Base-by-base conservation (phyloP, 768 basidiomycete species). In the Lentinula edodes region DNA sequence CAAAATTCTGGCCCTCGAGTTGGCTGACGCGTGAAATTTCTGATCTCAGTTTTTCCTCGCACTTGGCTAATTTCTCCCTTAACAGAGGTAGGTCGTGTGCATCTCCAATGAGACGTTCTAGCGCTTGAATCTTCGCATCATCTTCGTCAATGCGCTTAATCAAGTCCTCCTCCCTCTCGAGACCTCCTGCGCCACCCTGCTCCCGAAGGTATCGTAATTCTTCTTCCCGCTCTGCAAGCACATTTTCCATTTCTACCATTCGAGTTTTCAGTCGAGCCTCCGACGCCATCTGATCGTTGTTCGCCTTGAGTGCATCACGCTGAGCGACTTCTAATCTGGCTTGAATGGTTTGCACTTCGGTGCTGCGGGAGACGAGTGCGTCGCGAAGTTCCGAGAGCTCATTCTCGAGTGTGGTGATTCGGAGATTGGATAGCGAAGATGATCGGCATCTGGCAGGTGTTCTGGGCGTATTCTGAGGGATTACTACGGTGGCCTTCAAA, bases 141-240 rank as follows among this genome's bases (percentile, higher is more conserved):
- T 91, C 88, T 66, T 89, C 87, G 48, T 91, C 88, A 34, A 91
- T 83, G 64, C 90, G 78, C 70, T 80, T 77, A 69, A 87, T 63
- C 34, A 91, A 67, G 58, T 84, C 84, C 28, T 80, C 79, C 68
- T 91, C 90, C 55, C 89, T 75, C 62, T 75, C 45, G 5, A 48
- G 15, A 13, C 58, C 58, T 7, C 38, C 74, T 20, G 72, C 75
- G 2, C 75, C 82, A 23, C 72, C 70, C 36, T 78, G 74, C 36
- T 70, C 75, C 66, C 68, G 75, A 48, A 84, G 59, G 46, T 75
- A 78, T 18, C 71, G 72, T 9, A 90, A 64, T 63, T 91, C 90
- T 43, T 85, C 84, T 35, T 86, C 83, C 66, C 79, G 84, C 65
- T 81, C 83, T 50, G 82, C 79, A 62, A 90, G 64, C 16, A 67